These are phyloP conservation scores for Pythium grandisporangium DNA, from an alignment of 352 stramenopile genomes.

Conservation along the genomic window DNA sequence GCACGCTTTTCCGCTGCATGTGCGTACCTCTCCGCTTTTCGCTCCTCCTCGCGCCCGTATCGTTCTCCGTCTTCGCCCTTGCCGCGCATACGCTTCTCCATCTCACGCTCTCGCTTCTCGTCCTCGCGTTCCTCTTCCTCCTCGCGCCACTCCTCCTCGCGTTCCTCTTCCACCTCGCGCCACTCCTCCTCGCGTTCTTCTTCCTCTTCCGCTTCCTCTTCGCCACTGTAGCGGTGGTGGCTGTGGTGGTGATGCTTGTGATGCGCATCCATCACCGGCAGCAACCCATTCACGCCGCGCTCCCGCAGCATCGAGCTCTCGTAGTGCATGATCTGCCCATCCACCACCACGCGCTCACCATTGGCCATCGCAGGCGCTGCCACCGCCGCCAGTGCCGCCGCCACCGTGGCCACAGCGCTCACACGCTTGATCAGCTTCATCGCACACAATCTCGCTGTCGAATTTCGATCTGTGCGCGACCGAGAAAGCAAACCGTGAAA, in stretches of 20 bases:
- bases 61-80: too few species aligned
- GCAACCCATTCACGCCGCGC: too few species aligned
- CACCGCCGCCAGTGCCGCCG: neutral
- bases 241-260: neutral
- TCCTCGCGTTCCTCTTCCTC: neutral
- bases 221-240: neutral
- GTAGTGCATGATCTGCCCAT: too few species aligned
- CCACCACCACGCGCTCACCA: too few species aligned
- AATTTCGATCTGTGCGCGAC: too few species aligned
- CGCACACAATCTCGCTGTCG: too few species aligned
- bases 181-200: neutral
- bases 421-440: neutral
- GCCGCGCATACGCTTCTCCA: too few species aligned
- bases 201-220: neutral
- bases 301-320: too few species aligned
- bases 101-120: neutral
- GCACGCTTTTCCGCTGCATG: too few species aligned
- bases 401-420: neutral
- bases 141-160: neutral
- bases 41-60: too few species aligned
- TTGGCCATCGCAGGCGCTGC: neutral
- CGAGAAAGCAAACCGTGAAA: too few species aligned
- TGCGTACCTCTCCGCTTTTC: too few species aligned
- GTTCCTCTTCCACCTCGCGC: neutral
- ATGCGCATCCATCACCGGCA: neutral